Evolutionary conservation across 208 protist species (phyloP).

Genomic region (Giardia duodenalis): DNA sequence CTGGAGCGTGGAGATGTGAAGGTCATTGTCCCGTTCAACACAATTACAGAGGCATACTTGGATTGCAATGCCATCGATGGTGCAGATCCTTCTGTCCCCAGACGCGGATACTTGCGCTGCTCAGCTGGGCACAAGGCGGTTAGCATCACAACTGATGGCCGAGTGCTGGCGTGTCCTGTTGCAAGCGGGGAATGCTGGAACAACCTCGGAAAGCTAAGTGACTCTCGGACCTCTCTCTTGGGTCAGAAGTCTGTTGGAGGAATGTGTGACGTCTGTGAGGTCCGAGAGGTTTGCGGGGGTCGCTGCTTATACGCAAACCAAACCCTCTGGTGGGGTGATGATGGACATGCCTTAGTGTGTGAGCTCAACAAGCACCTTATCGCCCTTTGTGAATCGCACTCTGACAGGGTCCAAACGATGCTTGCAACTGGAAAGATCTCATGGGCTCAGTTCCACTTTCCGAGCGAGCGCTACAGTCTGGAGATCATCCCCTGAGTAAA

Average conservation of each 20-base stretch:
- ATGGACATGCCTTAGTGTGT: conserved; percentile 37
- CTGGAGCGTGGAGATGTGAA: neutral
- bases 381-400: neutral
- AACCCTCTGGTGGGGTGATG: conserved; percentile 37
- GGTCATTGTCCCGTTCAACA: conserved; percentile 38
- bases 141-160: conserved; percentile 40
- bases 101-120: conserved; percentile 16
- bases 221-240: neutral
- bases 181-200: conserved; percentile 35
- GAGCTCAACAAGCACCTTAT: conserved; percentile 31
- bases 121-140: conserved; percentile 40
- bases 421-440: neutral
- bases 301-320: conserved; percentile 44
- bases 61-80: neutral
- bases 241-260: neutral
- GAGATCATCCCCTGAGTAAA: conserved; percentile 29
- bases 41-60: conserved; percentile 14
- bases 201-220: conserved; percentile 4
- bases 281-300: conserved; percentile 34
- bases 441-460: neutral
- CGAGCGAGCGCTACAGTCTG: conserved; percentile 13
- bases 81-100: neutral
- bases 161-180: conserved; percentile 39
- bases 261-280: conserved; percentile 37
- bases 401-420: neutral